Evolutionary conservation across 805 yeast species (phyloP).

Genomic region (Lipomyces mesembrius): DNA sequence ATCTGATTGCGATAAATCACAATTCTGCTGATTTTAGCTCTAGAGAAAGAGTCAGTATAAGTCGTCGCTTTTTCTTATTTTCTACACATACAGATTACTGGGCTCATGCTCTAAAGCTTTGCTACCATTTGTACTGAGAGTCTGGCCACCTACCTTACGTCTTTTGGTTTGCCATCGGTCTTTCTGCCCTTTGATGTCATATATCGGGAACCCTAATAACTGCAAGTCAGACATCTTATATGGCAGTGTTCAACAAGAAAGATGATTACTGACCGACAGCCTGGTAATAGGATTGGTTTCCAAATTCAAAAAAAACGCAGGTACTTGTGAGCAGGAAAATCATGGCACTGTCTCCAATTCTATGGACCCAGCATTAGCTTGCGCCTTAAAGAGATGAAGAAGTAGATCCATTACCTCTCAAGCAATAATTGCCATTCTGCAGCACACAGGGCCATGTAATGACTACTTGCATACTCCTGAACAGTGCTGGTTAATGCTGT

Average conservation of each 20-base stretch:
- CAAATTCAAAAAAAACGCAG: conserved; percentile 10
- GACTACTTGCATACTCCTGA: conserved; percentile 23
- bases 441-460: conserved; percentile 18
- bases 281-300: conserved; percentile 11
- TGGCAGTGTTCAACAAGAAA: not conserved
- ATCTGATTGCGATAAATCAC: conserved; percentile 14
- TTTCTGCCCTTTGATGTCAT: not conserved
- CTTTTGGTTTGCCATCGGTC: not conserved
- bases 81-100: not conserved
- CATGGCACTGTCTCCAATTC: conserved; percentile 26
- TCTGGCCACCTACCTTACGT: not conserved
- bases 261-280: conserved; percentile 18
- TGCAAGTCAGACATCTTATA: not conserved
- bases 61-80: not conserved
- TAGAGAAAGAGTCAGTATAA: not conserved
- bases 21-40: conserved; percentile 12
- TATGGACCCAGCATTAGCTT: not conserved
- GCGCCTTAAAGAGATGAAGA: too few species aligned
- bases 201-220: conserved; percentile 11
- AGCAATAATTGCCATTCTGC: conserved; percentile 25
- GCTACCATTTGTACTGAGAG: not conserved
- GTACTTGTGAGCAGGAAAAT: conserved; percentile 8
- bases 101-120: not conserved
- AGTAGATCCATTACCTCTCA: conserved; percentile 13
- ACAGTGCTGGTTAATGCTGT: conserved; percentile 15